phyloP scores from a whole-genome alignment of 2,329 filamentous ascomycete species.

The Akanthomyces uredinophilus region DNA sequence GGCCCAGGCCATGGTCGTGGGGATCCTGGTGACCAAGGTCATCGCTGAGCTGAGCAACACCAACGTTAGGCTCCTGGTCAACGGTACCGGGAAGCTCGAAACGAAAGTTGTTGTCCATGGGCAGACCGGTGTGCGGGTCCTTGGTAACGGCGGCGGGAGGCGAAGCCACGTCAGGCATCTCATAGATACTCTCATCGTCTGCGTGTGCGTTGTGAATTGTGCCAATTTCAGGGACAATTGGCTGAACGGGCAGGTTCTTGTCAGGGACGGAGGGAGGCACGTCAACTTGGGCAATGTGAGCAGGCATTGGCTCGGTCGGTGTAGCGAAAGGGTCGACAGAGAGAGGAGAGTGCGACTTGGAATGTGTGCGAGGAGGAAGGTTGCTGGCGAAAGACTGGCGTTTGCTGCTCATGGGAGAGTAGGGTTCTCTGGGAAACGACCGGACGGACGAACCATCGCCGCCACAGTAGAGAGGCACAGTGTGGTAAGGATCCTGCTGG shows the following conservation, averaged over 20 bases:
- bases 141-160: constrained; percentile 27
- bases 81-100: constrained; percentile 16
- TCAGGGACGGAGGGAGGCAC: constrained; percentile 20
- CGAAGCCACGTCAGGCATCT: constrained; percentile 26
- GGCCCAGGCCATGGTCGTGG: constrained; percentile 29
- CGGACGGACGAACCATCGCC: constrained; percentile 53
- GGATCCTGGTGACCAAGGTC: constrained; percentile 21
- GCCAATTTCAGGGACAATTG: constrained; percentile 36
- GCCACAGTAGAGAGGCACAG: constrained; percentile 50
- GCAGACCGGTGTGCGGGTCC: constrained; percentile 21
- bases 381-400: constrained; percentile 26
- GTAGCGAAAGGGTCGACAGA: constrained; percentile 31
- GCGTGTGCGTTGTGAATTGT: constrained; percentile 25
- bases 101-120: constrained; percentile 16
- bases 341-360: constrained; percentile 37
- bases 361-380: constrained; percentile 35
- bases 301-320: constrained; percentile 27
- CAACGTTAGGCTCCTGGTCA: constrained; percentile 10
- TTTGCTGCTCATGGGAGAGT: constrained; percentile 40
- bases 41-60: constrained; percentile 18
- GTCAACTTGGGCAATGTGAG: constrained; percentile 19
- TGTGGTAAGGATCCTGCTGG: constrained; percentile 80
- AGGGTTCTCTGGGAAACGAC: constrained; percentile 39
- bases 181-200: constrained; percentile 20
- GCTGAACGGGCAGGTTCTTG: constrained; percentile 26